Evolutionary conservation across 2,329 filamentous ascomycete species (phyloP).

Genomic region (Gyromitra esculenta): DNA sequence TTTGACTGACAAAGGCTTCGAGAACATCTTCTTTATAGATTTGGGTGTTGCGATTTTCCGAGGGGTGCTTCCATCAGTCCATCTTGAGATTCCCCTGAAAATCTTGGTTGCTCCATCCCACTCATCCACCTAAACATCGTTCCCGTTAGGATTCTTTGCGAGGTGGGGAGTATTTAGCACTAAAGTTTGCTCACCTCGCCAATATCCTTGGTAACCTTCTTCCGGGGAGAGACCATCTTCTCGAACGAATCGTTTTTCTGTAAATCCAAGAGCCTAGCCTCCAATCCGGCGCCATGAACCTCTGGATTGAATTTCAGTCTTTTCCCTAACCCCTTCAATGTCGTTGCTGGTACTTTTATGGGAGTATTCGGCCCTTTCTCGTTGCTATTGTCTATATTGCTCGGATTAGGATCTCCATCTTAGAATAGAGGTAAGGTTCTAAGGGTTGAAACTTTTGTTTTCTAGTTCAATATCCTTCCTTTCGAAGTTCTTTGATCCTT

Average conservation of each 20-base stretch:
- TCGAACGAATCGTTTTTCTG: slow-evolving; percentile 33
- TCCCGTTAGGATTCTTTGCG: slow-evolving; percentile 1
- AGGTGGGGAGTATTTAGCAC: neutral
- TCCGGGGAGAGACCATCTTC: slow-evolving; percentile 40
- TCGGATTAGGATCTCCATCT: neutral
- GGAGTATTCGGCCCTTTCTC: neutral
- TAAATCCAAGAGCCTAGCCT: slow-evolving; percentile 19
- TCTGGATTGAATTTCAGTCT: slow-evolving; percentile 47
- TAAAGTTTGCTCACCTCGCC: slow-evolving; percentile 13
- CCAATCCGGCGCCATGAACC: slow-evolving; percentile 39
- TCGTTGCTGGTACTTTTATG: neutral
- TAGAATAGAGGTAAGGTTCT: neutral
- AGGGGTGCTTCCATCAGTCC: neutral
- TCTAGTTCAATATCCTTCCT: neutral
- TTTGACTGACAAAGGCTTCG: neutral
- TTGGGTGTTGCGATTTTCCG: slow-evolving; percentile 21
- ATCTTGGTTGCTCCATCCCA: neutral
- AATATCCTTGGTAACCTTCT: slow-evolving; percentile 8
- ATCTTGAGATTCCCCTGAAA: neutral
- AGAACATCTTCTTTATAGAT: neutral
- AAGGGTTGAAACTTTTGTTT: neutral
- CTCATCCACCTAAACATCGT: neutral
- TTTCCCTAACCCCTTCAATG: neutral
- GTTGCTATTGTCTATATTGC: neutral
- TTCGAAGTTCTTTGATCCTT: neutral